Base-by-base conservation (phyloP, 169 alveolate species). In the Babesia bigemina region DNA sequence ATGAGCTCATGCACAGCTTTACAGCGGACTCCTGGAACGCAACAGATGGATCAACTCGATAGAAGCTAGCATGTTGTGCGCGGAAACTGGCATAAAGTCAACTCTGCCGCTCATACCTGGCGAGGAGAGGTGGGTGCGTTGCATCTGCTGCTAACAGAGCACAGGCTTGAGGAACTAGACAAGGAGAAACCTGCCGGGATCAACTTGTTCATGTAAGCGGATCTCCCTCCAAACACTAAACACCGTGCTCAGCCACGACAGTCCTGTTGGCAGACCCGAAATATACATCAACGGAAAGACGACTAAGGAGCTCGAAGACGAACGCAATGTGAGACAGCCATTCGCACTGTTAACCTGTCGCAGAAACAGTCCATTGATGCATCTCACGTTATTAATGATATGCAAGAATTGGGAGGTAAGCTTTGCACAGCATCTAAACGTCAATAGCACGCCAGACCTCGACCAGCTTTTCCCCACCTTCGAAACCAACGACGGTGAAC, bases 281-380 rank as follows among this genome's bases (percentile, higher is more conserved):
- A 74, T 90, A 26, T 83, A 86, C 63, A 90, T 90, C 21, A 90
- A 90, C 63, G 94, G 92, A 26, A 86, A 90, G 79, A 90, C 79
- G 14, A 63, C 85, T 9, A 79, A 82, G 49, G 85, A 90, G 36
- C 55, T 90, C 56, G 85, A 85, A 65, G 78, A 90, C n/a, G 85
- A 82, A 16, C 63, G 88, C 58, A 78, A 74, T 21, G 90, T 74
- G 39, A 16, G 76, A 21, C 24, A 11, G 28, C 12, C 42, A 8
- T 8, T 12, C 10, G 4, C 21, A 17, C 13, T 0, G 2, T 21
- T 47, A 16, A 39, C 4, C 13, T 13, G 12, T 4, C 63, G 28
- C 75, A 81, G 88, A 48, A 63, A 19, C 75, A 71, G 69, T 70
- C 88, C 0, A 10, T 72, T n/a, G 75, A 60, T 11, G 49, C 61